Percentiles rank a stretch among this genome's conserved stretches.
Evolutionary conservation across 495 filamentous ascomycete species (phyloP).

Genomic region (Xylaria telfairii): DNA sequence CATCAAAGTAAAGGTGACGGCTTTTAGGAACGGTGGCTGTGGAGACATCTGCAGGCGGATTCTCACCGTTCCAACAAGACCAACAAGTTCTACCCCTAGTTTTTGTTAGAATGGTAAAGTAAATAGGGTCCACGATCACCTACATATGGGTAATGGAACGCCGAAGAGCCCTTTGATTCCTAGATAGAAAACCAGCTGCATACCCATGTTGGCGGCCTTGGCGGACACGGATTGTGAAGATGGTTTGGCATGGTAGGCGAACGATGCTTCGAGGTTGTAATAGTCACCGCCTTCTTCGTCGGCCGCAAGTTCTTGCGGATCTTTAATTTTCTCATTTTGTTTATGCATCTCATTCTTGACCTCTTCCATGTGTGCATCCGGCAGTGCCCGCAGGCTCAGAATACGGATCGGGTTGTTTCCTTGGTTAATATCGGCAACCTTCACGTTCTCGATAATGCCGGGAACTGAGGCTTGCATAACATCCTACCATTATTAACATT

Average conservation of each 20-base stretch:
- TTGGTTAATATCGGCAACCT: constrained; percentile 95
- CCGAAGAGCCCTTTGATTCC: constrained; percentile 87
- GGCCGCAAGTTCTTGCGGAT: constrained; percentile 85
- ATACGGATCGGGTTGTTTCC: constrained; percentile 89
- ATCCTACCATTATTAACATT: constrained; percentile 70
- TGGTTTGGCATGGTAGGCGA: constrained; percentile 90
- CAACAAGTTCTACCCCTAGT: constrained; percentile 74
- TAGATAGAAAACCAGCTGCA: constrained; percentile 91
- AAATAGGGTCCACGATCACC: constrained; percentile 1
- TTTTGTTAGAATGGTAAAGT: constrained; percentile 16
- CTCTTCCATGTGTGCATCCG: constrained; percentile 78
- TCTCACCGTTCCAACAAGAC: constrained; percentile 85
- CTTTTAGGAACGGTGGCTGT: constrained; percentile 88
- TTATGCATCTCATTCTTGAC: constrained; percentile 79
- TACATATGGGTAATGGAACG: constrained; percentile 83
- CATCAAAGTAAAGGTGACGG: constrained; percentile 91
- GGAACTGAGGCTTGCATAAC: constrained; percentile 97
- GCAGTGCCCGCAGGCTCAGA: constrained; percentile 85
- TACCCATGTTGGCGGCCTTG: constrained; percentile 92
- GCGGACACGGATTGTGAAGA: constrained; percentile 68
- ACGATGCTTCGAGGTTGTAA: constrained; percentile 92
- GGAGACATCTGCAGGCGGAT: constrained; percentile 84
- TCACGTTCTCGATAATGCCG: constrained; percentile 87
- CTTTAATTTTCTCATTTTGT: constrained; percentile 78
- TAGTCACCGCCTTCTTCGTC: constrained; percentile 91